phyloP scores from a whole-genome alignment of 2,329 filamentous ascomycete species.

The Clarireedia monteithiana region DNA sequence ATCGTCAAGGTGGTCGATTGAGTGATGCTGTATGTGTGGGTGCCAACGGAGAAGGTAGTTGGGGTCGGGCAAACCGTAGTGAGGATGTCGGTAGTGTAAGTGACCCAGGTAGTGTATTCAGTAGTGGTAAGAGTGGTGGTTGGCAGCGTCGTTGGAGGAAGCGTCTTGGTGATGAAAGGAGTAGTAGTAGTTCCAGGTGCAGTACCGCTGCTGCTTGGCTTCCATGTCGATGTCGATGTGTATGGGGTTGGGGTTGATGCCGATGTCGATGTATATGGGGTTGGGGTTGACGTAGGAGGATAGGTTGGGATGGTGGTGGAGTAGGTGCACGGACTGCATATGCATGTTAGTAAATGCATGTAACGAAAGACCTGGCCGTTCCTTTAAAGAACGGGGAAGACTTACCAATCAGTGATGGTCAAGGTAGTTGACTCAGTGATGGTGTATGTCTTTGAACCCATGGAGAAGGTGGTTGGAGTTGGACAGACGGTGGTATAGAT shows the following conservation, averaged over 20 bases:
- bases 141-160: not conserved
- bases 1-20: slow-evolving; percentile 43
- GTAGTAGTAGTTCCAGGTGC: not conserved
- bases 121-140: not conserved
- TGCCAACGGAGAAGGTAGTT: slow-evolving; percentile 36
- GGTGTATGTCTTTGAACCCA: slow-evolving; percentile 41
- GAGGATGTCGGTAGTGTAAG: slow-evolving; percentile 7
- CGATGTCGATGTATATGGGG: not conserved
- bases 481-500: slow-evolving; percentile 34
- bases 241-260: not conserved
- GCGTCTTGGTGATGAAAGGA: not conserved
- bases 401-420: slow-evolving; percentile 37
- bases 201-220: not conserved
- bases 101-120: slow-evolving; percentile 7
- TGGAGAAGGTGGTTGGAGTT: slow-evolving; percentile 33
- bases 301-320: slow-evolving; percentile 2
- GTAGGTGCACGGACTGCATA: slow-evolving; percentile 6
- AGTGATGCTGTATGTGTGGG: slow-evolving; percentile 50
- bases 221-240: not conserved
- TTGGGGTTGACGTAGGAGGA: not conserved
- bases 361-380: not conserved
- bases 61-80: slow-evolving; percentile 7
- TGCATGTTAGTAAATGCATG: not conserved
- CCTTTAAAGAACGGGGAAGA: not conserved
- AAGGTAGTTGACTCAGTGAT: slow-evolving; percentile 49